Evolutionary conservation across 352 stramenopile species (phyloP), one percentile per base, ranked within the genome.

Genomic region (Phytopythium helicoides): DNA sequence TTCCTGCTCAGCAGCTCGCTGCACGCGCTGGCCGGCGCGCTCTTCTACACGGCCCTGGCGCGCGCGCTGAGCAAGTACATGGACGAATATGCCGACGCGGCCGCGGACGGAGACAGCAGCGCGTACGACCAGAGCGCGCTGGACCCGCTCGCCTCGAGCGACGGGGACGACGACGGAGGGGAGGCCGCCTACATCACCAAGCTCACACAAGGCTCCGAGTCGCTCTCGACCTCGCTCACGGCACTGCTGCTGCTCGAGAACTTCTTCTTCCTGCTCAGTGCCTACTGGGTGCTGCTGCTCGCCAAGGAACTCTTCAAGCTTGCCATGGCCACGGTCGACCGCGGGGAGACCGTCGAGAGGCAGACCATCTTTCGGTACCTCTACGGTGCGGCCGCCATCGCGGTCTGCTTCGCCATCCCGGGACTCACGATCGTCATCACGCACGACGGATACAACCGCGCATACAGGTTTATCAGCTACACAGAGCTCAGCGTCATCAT

Each of bases 211-310:
- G 62, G 72, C 33, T 62, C 66, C 26, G 47, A 72, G 18, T 55
- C 64, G 25, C 55, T 86, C 22, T 69, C 62, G 10, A 71, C 61
- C 18, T 56, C 57, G 34, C 55, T 88, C 1, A 81, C 72, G 36
- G 58, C 68, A 19, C 52, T 86, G 19, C 58, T 88, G 16, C 44
- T 85, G 28, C 48, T 73, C 8, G 68, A 88, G 46, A 88, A 86
- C 53, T 55, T 88, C 19, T 80, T 83, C 33, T 81, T 86, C 52
- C 56, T 88, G 21, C 55, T 88, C 14, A 81, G 70, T 40, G 77
- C 77, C 10, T 88, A 85, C 58, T 88, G 77, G 77, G 80, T 88
- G 45, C 75, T 83, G 37, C 45, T 85, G 11, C 48, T 88, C 2
- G 78, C 75, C 7, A 39, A 57, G 9, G 77, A 88, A 31, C 51